Evolutionary conservation across 768 basidiomycete genomes (phyloP), one percentile per base, ranked within the genome.

Genomic region (Sporobolomyces pararoseus): DNA sequence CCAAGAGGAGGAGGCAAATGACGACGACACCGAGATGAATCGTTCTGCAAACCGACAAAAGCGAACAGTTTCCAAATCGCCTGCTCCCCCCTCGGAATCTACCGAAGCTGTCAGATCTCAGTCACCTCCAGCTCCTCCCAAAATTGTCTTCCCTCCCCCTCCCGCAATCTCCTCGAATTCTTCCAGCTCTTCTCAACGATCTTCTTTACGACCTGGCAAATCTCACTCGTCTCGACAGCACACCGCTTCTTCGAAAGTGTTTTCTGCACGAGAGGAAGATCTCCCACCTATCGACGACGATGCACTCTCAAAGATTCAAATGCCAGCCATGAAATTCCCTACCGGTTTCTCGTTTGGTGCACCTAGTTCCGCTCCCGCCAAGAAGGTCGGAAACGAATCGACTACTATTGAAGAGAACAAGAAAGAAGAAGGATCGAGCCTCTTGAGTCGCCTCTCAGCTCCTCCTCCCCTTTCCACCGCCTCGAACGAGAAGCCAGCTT

Each of bases 181-280:
- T 23, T 51, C 65, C 7, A 42, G 31, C 27, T 16, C 62, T 4
- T 27, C 61, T 17, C 59, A 61, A 31, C 69, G 69, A 2, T 62
- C 59, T 3, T 69, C 68, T 3, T 62, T 74, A 31, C 72, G 72
- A 0, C 72, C 72, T 7, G 72, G 72, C 65, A 63, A 63, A 50
- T 46, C 57, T 13, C 68, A 74, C 66, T 60, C 65, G 29, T 61
- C 58, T 1, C 60, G 72, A 2, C 46, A 46, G n/a, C 72, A 74
- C 66, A 25, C 44, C 9, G 39, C 65, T 4, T 62, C 57, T 2
- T 52, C 63, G 21, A 67, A 66, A 34, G 72, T 74, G 37, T 74
- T 74, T 31, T 57, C 53, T 2, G 72, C 72, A 16, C 37, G 68
- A 5, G 72, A 74, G 63, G 72, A 74, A 47, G 72, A 74, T 31